Base-by-base conservation (phyloP, 2,329 filamentous ascomycete species). In the Alternaria viburni region DNA sequence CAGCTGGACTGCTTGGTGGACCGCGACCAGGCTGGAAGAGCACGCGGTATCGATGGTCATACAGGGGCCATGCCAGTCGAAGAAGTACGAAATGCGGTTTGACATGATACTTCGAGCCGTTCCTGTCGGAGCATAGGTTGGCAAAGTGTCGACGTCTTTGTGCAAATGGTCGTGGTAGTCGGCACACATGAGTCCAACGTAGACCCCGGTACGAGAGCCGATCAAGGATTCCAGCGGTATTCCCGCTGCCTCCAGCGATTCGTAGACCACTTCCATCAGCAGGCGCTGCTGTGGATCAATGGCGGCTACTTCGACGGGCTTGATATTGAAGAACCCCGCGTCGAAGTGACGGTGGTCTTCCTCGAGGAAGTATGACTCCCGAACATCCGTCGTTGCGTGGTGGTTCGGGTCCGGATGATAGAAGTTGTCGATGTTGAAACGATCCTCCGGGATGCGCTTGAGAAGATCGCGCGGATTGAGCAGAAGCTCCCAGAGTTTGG, bases 1-100 rank as follows among this genome's bases (percentile, higher is more conserved):
- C 0, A 59, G n/a, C 17, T 28, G 26, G 3, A 66, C 57, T 12
- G 72, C 74, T 4, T 66, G 52, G 32, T 77, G 77, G 45, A 70
- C 67, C 10, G 69, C 80, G 44, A 54, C 76, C 21, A 81, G 50
- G 25, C 70, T 74, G 0, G 71, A 73, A 0, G 79, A 80, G 51
- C 80, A 82, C 1, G 77, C 80, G 1, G 81, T 82, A 30, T 81
- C 79, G 15, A 81, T 56, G 9, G 78, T 79, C 49, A 82, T 74
- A 23, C 74, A 76, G 1, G 79, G 75, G 2, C 80, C 80, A 10
- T 70, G 61, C 9, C 79, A 69, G 51, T 81, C 71, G 41, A 80
- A 79, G 32, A 79, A 77, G 57, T 80, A 79, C 3, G 75, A 79
- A 2, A 82, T 28, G 0, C 80, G 74, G 41, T 82, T 81, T 0